A percentile compares a stretch with the other conserved stretches of the same genome.
phyloP scores from a whole-genome alignment of 495 filamentous ascomycete genomes.

The Penicillium silybi region DNA sequence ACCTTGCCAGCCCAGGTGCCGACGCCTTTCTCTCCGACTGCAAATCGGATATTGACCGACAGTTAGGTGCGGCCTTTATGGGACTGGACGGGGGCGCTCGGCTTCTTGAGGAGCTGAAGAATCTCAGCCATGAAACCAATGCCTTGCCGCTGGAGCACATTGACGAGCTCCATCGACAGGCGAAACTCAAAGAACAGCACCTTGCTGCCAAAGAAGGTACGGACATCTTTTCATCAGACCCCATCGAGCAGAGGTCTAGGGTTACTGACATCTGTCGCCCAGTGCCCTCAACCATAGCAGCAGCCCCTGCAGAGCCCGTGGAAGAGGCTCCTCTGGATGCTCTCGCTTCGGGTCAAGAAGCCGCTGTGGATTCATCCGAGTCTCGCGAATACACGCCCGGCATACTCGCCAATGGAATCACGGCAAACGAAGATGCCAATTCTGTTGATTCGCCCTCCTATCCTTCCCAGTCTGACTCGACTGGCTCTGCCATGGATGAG shows the following conservation, averaged over 20 bases:
- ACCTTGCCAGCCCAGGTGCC: slow-evolving; percentile 54
- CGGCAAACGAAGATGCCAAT: slow-evolving; percentile 1
- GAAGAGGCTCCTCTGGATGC: not conserved
- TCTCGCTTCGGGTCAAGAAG: not conserved
- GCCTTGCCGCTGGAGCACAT: slow-evolving; percentile 39
- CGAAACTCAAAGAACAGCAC: slow-evolving; percentile 20
- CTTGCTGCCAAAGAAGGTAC: slow-evolving; percentile 28
- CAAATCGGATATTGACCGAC: slow-evolving; percentile 52
- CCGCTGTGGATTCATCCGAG: not conserved
- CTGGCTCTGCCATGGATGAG: slow-evolving; percentile 42
- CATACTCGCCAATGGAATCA: not conserved
- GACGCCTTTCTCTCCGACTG: slow-evolving; percentile 50
- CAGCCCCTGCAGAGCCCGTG: not conserved
- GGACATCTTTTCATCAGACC: not conserved
- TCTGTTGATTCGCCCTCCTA: slow-evolving; percentile 8
- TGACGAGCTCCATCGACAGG: slow-evolving; percentile 33
- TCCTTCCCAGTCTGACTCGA: slow-evolving; percentile 24
- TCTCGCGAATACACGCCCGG: not conserved
- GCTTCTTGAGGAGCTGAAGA: slow-evolving; percentile 53
- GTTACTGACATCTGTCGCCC: not conserved
- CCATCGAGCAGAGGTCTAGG: not conserved
- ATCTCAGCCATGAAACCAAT: slow-evolving; percentile 45
- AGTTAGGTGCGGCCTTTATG: slow-evolving; percentile 57
- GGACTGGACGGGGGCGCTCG: slow-evolving; percentile 33
- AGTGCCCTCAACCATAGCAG: not conserved